Base-by-base conservation (phyloP, 208 protist species). In the Leishmania tarentolae region DNA sequence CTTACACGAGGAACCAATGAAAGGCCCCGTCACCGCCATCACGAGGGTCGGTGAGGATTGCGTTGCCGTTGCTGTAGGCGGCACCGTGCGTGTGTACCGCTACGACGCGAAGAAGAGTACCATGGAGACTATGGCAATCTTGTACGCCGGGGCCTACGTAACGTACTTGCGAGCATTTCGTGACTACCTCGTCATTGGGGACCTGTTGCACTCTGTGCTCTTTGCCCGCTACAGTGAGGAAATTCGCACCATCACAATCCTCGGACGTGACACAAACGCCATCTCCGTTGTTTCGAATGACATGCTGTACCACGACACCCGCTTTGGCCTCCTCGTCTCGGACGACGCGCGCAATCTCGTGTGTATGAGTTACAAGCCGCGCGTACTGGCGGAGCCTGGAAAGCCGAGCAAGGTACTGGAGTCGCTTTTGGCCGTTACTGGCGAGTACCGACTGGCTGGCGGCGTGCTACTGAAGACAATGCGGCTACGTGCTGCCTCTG, bases 131-230 rank as follows among this genome's bases (percentile, higher is more conserved):
- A 84, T 90, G 76, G 92, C 92, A 28, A 88, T 98, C 59, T 82
- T 98, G 56, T 97, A 96, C 77, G 91, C 93, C 7, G 93, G 90
- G n/a, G 86, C 89, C 40, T 98, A 96, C 79, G 91, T 96, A 3
- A 96, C 95, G 65, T 75, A 72, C 50, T 78, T 98, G 78, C 89
- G 89, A 0, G 85, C 87, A 31, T 88, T 98, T 21, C 88, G 89
- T 7, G 88, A 96, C 24, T 97, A 95, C 80, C 84, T 98, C 44
- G 81, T 97, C 50, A 89, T 95, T 72, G 95, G 93, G 44, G 95
- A 97, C 77, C 77, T 98, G 17, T 92, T 90, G 63, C 78, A 89
- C 46, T 95, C 92, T 44, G 88, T 87, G 70, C 80, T 90, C 9
- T 79, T 98, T 70, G 89, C 91, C 13, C 91, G 93, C 28, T 97